Evolutionary conservation across 495 filamentous ascomycete species (phyloP), one percentile per base, ranked within the genome.

Genomic region (Penicillium taxi): DNA sequence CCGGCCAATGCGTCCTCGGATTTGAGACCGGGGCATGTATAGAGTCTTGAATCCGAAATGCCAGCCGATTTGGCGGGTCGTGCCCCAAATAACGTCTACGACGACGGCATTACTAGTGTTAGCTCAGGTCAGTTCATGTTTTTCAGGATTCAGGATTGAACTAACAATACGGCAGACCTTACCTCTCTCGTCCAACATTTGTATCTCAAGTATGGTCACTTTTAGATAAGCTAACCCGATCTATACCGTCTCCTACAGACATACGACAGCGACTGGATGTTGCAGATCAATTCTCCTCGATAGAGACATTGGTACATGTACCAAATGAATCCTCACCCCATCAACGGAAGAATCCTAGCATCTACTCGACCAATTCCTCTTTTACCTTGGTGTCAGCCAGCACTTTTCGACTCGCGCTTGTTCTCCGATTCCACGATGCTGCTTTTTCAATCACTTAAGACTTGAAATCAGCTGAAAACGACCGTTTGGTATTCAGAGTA

Each of bases 331-430:
- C 17, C 12, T 35, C 43, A 2, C 45, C 45, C 2, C 28, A 18
- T 38, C 50, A n/a, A 16, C 49, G 13, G 38, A 45, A 11, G 38
- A 49, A 15, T 53, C 50, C 1, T 42, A 46, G 28, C 39, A 53
- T 33, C 27, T 53, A 13, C 45, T 53, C 23, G 50, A 53, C 23
- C 50, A 45, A 9, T 53, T 53, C 12, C 45, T 53, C 1, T 53
- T 49, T 31, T 53, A 53, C 26, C 35, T 53, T 4, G 45, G 36
- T 11, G 50, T 53, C 2, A 53, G 50, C 38, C 50, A 53, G 16
- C 50, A 53, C 15, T 53, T 53, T 49, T 53, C 14, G 50, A 53
- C 9, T 37, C 50, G 5, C 39, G 50, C 3, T 43, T 39, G 1
- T 53, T 53, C 12, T 53, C 50, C 0, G 50, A 53, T 27, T 20